phyloP scores from a whole-genome alignment of 495 filamentous ascomycete species.

The Chaetomidium leptoderma region DNA sequence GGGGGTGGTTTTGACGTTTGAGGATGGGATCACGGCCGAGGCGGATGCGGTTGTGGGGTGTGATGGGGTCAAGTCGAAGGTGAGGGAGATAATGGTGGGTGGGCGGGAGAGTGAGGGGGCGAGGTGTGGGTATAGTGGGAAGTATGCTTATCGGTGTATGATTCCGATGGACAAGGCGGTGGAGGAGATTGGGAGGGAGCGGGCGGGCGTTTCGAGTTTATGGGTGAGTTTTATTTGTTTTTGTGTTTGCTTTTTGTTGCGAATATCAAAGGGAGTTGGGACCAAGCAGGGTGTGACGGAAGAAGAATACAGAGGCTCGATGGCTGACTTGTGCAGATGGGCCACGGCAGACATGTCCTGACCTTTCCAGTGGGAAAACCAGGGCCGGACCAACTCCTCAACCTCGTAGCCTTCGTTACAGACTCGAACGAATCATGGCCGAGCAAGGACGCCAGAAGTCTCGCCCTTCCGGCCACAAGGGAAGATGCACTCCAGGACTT shows the following conservation, averaged over 20 bases:
- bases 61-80: slow-evolving; percentile 55
- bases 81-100: slow-evolving; percentile 45
- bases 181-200: slow-evolving; percentile 53
- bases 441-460: not conserved
- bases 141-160: slow-evolving; percentile 52
- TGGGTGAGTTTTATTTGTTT: slow-evolving; percentile 40
- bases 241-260: no score
- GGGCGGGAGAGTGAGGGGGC: slow-evolving; percentile 8
- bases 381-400: slow-evolving; percentile 54
- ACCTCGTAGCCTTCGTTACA: slow-evolving; percentile 32
- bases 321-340: slow-evolving; percentile 46
- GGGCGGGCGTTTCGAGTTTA: slow-evolving; percentile 45
- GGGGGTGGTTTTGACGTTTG: slow-evolving; percentile 47
- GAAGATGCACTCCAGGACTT: slow-evolving; percentile 57
- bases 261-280: no score
- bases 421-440: slow-evolving; percentile 29
- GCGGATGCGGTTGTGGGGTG: slow-evolving; percentile 56
- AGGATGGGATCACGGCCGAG: slow-evolving; percentile 50
- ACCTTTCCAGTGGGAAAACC: slow-evolving; percentile 58
- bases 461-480: slow-evolving; percentile 28
- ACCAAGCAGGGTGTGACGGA: no score
- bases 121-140: slow-evolving; percentile 47
- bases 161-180: slow-evolving; percentile 52
- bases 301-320: no score
- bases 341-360: slow-evolving; percentile 54